These are phyloP conservation scores for Xylaria sp. DNA, from an alignment of 2,329 filamentous ascomycete genomes.

Conservation along the genomic window DNA sequence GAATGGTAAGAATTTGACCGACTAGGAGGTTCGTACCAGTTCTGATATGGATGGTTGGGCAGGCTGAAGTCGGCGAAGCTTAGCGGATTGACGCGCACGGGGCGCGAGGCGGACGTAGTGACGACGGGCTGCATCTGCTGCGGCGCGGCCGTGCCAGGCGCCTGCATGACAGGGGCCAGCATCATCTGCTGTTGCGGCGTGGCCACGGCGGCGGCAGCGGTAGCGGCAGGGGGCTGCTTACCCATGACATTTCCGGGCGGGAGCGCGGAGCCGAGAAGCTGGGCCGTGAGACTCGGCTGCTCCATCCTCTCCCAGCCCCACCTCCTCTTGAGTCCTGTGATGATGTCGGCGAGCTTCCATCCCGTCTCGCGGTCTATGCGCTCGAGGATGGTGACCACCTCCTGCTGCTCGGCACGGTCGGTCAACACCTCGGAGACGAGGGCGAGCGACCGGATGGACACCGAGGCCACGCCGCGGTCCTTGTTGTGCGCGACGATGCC, in stretches of 20 bases:
- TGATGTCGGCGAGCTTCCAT: slow-evolving; percentile 79
- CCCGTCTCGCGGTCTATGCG: slow-evolving; percentile 80
- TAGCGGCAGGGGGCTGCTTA: slow-evolving; percentile 37
- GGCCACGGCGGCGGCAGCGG: slow-evolving; percentile 35
- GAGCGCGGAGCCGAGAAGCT: slow-evolving; percentile 37
- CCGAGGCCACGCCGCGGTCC: slow-evolving; percentile 79
- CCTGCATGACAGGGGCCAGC: slow-evolving; percentile 40
- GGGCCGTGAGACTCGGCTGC: slow-evolving; percentile 41
- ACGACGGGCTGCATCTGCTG: slow-evolving; percentile 47
- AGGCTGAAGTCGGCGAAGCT: slow-evolving; percentile 79
- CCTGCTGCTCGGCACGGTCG: slow-evolving; percentile 77
- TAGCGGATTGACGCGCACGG: slow-evolving; percentile 71
- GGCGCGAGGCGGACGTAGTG: slow-evolving; percentile 40
- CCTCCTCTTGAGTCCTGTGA: slow-evolving; percentile 74
- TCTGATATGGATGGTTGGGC: slow-evolving; percentile 83
- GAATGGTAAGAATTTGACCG: slow-evolving; percentile 48
- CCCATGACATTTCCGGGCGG: slow-evolving; percentile 11
- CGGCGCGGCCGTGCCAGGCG: slow-evolving; percentile 37
- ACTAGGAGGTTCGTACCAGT: slow-evolving; percentile 80
- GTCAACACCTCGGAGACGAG: slow-evolving; percentile 80
- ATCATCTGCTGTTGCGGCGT: slow-evolving; percentile 43
- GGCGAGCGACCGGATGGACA: slow-evolving; percentile 81
- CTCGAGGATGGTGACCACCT: slow-evolving; percentile 80
- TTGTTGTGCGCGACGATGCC: slow-evolving; percentile 88
- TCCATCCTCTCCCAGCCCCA: slow-evolving; percentile 76